These are phyloP conservation scores for Backusella morwellensis DNA, from an alignment of 192 early-diverging fungal species.

Conservation along the genomic window DNA sequence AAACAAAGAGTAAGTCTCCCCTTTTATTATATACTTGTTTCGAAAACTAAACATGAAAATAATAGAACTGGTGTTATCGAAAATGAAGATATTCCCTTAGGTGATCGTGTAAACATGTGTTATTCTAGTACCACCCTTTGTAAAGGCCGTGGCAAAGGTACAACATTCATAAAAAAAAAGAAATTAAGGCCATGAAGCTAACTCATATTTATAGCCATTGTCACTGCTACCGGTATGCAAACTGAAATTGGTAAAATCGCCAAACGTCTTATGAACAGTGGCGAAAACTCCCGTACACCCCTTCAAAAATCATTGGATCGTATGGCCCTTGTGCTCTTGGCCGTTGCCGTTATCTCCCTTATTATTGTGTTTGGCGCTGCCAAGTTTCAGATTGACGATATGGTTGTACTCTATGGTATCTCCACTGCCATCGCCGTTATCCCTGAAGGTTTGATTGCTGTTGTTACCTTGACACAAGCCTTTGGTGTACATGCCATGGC, in stretches of 20 bases:
- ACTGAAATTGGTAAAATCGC: conserved; percentile 95
- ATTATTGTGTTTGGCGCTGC: conserved; percentile 82
- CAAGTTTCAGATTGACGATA: conserved; percentile 58
- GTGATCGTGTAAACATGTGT: conserved; percentile 91
- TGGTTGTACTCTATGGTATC: conserved; percentile 73
- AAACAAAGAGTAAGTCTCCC: conserved; percentile 56
- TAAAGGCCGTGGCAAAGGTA: conserved; percentile 78
- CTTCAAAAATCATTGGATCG: conserved; percentile 68
- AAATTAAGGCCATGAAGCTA: background rate
- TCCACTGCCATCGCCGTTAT: conserved; percentile 93
- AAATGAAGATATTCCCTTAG: conserved; percentile 69
- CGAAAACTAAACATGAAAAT: background rate
- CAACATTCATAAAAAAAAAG: background rate
- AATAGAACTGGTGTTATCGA: conserved; percentile 54
- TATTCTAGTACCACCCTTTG: conserved; percentile 89
- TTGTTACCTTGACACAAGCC: conserved; percentile 93
- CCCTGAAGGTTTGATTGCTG: conserved; percentile 92
- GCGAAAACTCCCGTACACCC: conserved; percentile 54
- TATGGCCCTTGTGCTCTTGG: conserved; percentile 78
- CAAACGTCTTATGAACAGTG: conserved; percentile 67
- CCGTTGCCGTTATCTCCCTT: conserved; percentile 66
- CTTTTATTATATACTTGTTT: background rate
- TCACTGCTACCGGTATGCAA: conserved; percentile 76
- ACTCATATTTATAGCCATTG: conserved; percentile 54
- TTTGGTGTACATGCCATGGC: conserved; percentile 89